Evolutionary conservation across 495 filamentous ascomycete species (phyloP).

Genomic region (Talaromyces adpressus): DNA sequence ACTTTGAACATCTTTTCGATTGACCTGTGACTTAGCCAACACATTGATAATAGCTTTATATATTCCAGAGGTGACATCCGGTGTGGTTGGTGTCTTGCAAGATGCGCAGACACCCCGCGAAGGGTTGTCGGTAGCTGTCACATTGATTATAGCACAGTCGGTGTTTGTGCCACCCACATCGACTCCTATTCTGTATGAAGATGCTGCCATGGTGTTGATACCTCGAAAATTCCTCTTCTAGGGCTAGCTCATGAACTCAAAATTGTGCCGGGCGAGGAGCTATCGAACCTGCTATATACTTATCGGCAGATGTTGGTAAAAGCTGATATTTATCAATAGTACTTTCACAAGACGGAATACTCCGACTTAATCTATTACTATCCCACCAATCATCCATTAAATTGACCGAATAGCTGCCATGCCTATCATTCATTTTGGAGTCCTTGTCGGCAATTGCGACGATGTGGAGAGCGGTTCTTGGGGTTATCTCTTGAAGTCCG

Average conservation of each 20-base stretch:
- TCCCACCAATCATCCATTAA: constrained; percentile 4
- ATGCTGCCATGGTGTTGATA: background rate
- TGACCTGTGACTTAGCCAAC: constrained; percentile 30
- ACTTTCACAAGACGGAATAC: background rate
- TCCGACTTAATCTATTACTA: background rate
- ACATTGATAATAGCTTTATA: constrained; percentile 40
- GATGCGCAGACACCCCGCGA: constrained; percentile 42
- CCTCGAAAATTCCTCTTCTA: background rate
- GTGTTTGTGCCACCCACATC: constrained; percentile 50
- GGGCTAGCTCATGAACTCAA: background rate
- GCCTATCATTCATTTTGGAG: background rate
- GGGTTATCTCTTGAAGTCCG: background rate
- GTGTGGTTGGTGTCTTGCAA: constrained; percentile 51
- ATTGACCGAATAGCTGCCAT: background rate
- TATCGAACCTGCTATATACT: constrained; percentile 1
- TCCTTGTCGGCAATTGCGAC: background rate
- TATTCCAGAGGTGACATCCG: constrained; percentile 49
- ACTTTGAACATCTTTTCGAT: constrained; percentile 35
- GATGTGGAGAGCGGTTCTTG: background rate
- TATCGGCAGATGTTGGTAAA: background rate
- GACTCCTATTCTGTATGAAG: constrained; percentile 17
- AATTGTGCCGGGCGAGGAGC: background rate
- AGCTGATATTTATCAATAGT: constrained; percentile 2
- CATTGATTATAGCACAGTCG: constrained; percentile 51
- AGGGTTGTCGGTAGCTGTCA: constrained; percentile 23